Evolutionary conservation across 768 basidiomycete genomes (phyloP), one percentile per base, ranked within the genome.

Genomic region (Neoboletus magnificus): DNA sequence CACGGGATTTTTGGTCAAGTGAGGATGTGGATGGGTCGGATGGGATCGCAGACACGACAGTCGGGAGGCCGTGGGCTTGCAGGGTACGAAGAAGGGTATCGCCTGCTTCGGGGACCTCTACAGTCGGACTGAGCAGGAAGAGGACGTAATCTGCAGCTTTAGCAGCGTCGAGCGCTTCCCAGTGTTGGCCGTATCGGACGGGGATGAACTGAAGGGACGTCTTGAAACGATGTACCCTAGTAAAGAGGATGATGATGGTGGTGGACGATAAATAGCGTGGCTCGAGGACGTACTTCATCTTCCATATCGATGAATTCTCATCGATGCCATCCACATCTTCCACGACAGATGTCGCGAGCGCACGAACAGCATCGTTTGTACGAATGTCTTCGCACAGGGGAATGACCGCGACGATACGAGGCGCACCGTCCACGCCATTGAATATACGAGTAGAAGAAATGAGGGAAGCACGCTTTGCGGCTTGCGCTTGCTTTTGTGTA

Each of bases 121-220:
- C 75, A 5, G 79, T 77, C 40, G 89, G 82, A 2, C 94, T 97
- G 29, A 98, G 78, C 2, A 87, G 79, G 56, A 97, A 84, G 20
- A 97, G 79, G 43, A 93, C 85, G 66, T 96, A 98, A 72, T 98
- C 95, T 11, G 93, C 90, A 3, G 84, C 88, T 66, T 92, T 87
- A 65, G 87, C 89, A 0, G 86, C 87, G 64, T 97, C 93, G 37
- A 98, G 79, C 5, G 89, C 81, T 3, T 82, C 79, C 70, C 91
- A 96, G 48, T 91, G 80, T 44, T 75, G 77, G 53, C 82, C 79
- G 63, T 91, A 87, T 2, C 81, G 84, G 2, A 96, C 77, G 40
- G 85, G 85, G 50, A 93, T 77, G 71, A 97, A 90, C 65, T 97
- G 94, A 4, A 98, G 76, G 7, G 87, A 90, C 0, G 93, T 93